Percentiles rank a stretch among this genome's conserved stretches.
phyloP scores from a whole-genome alignment of 164 flowering plant genomes.

The Sedum album region DNA sequence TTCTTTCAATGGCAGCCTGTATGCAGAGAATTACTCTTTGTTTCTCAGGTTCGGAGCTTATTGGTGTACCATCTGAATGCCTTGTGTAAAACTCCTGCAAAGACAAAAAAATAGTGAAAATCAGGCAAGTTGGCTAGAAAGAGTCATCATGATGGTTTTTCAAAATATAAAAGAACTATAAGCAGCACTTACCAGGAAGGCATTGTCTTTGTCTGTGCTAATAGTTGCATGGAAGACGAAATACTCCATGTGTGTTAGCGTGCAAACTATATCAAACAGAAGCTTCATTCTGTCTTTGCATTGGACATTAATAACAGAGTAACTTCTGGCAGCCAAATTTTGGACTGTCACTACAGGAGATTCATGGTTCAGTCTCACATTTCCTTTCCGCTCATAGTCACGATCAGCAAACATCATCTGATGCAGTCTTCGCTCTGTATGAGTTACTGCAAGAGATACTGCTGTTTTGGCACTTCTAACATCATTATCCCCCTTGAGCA shows the following conservation, averaged over 20 bases:
- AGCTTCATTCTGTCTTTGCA: constrained; percentile 58
- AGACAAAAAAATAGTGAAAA: background rate
- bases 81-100: constrained; percentile 64
- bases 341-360: constrained; percentile 42
- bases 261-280: constrained; percentile 62
- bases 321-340: constrained; percentile 45
- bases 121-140: too few species aligned
- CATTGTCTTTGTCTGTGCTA: constrained; percentile 32
- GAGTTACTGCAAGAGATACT: constrained; percentile 36
- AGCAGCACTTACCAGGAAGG: constrained; percentile 31
- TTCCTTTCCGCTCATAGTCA: constrained; percentile 48
- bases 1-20: constrained; percentile 65
- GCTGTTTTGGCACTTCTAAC: constrained; percentile 19
- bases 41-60: constrained; percentile 65
- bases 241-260: constrained; percentile 67
- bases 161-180: background rate
- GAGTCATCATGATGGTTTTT: background rate
- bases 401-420: constrained; percentile 86
- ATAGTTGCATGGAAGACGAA: constrained; percentile 59
- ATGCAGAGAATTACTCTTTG: constrained; percentile 64
- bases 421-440: constrained; percentile 67
- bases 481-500: constrained; percentile 61
- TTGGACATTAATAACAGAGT: constrained; percentile 58
- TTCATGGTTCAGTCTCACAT: constrained; percentile 13
- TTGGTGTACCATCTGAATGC: constrained; percentile 69